Base-by-base conservation (phyloP, 2,329 filamentous ascomycete genomes). In the Sordariomycetes sp. region DNA sequence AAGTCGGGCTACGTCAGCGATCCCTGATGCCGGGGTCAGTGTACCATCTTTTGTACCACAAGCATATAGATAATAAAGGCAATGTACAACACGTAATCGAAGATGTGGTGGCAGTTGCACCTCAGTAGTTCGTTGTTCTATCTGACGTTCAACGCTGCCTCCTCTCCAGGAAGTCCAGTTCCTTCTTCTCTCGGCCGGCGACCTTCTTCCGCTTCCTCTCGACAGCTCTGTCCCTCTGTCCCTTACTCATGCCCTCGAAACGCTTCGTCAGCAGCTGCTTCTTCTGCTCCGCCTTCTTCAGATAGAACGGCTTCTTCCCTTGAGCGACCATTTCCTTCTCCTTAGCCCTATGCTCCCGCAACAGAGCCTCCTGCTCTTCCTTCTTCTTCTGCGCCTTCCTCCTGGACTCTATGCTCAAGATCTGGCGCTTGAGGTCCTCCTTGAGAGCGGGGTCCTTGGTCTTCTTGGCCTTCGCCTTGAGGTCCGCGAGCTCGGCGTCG, bases 261-360 rank as follows among this genome's bases (percentile, higher is more conserved):
- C 82, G 77, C 48, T 92, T 80, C 51, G 84, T 67, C 41, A 95
- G 64, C 36, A 87, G 68, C 58, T 81, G 68, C 68, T 90, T 86
- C 79, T 92, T 94, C 67, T 92, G 75, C 62, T 95, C 90, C 51
- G 79, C 78, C 64, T 80, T 81, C 75, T 98, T 98, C 48, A 96
- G 65, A 59, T 86, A 96, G 63, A 87, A 98, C 0, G 92, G 90
- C 54, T 73, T 77, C 75, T 95, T 95, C 40, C 92, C 92, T 63
- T 93, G 75, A 48, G 78, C 78, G 33, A 96, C 79, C 40, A 84
- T 63, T 55, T 88, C 82, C 63, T 86, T 87, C 68, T 98, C 92
- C 55, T 79, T 71, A 61, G 74, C 74, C 50, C 82, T 75, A 62
- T 96, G 88, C 56, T 82, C 78, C 29, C 75, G 68, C 35, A 90